These are phyloP conservation scores for Angomonas ambiguus DNA, from an alignment of 208 protist species.

Conservation along the genomic window DNA sequence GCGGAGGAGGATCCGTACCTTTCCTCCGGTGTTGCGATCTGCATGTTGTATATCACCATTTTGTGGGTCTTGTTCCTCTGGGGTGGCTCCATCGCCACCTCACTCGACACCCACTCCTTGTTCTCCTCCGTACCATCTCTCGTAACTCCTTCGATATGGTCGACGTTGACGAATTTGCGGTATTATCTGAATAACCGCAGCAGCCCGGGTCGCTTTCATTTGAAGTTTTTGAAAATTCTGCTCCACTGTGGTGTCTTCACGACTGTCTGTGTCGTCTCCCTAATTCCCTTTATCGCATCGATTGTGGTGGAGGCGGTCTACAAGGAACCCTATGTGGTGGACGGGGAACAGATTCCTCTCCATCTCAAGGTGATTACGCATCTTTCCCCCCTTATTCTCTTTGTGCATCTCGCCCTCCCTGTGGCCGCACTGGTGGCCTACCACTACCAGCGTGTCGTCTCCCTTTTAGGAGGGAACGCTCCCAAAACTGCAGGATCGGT, in stretches of 20 bases:
- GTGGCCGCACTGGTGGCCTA: neutral
- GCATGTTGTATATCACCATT: constrained; percentile 16
- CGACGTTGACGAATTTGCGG: constrained; percentile 16
- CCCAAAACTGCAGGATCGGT: neutral
- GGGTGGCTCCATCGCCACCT: constrained; percentile 27
- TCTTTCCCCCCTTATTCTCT: constrained; percentile 18
- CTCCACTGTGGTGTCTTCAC: constrained; percentile 20
- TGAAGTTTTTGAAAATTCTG: constrained; percentile 15
- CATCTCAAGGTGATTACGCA: constrained; percentile 20
- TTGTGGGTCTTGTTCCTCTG: constrained; percentile 20
- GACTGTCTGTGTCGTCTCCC: constrained; percentile 13
- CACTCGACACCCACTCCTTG: constrained; percentile 38
- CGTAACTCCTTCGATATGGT: constrained; percentile 25
- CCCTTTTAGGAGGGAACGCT: neutral
- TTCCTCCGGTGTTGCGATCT: neutral
- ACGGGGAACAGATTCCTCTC: neutral
- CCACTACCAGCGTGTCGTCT: neutral
- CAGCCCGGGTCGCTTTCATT: constrained; percentile 7
- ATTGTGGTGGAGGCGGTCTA: constrained; percentile 16
- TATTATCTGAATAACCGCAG: constrained; percentile 12
- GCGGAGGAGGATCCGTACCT: neutral
- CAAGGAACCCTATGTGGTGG: constrained; percentile 13
- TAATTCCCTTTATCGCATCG: constrained; percentile 22
- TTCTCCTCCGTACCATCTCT: constrained; percentile 35
- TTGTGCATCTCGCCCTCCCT: constrained; percentile 13